Evolutionary conservation across 1,284 basidiomycete genomes (phyloP).

Genomic region (Cryptococcus sp.): DNA sequence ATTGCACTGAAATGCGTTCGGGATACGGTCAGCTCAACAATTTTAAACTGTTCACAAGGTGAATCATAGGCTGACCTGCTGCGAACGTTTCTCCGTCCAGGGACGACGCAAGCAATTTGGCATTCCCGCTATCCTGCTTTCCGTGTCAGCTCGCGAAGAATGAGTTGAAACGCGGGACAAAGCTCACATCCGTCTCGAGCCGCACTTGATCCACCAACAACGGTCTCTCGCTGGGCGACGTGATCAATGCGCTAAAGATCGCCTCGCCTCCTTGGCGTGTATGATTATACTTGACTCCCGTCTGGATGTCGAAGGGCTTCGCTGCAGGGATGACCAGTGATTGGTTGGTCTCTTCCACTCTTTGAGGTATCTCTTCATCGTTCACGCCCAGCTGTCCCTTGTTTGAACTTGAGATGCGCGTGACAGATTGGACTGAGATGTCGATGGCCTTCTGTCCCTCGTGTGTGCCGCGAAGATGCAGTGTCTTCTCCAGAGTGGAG

Average conservation of each 20-base stretch:
- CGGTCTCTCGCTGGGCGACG: constrained; percentile 3
- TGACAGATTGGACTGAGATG: constrained; percentile 25
- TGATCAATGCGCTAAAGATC: constrained; percentile 15
- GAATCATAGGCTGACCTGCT: constrained; percentile 16
- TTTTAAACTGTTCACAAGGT: neutral
- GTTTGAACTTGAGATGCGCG: neutral
- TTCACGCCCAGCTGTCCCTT: neutral
- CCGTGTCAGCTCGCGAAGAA: too few species aligned
- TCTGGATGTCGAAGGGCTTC: constrained; percentile 29
- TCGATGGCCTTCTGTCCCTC: constrained; percentile 33
- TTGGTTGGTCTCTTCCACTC: constrained; percentile 26
- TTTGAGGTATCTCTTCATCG: constrained; percentile 3
- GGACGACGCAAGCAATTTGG: constrained; percentile 13
- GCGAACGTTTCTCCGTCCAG: constrained; percentile 18
- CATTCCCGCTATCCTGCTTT: constrained; percentile 8
- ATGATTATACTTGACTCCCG: constrained; percentile 21
- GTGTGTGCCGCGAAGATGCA: constrained; percentile 21
- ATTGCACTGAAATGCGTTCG: constrained; percentile 7
- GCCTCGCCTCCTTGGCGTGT: constrained; percentile 11
- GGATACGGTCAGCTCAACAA: neutral
- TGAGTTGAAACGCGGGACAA: neutral
- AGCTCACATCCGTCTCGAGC: neutral
- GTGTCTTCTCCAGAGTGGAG: constrained; percentile 6
- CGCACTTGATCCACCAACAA: neutral
- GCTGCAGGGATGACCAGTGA: constrained; percentile 37